phyloP scores from a whole-genome alignment of 768 basidiomycete species.

The Kwoniella heveanensis region DNA sequence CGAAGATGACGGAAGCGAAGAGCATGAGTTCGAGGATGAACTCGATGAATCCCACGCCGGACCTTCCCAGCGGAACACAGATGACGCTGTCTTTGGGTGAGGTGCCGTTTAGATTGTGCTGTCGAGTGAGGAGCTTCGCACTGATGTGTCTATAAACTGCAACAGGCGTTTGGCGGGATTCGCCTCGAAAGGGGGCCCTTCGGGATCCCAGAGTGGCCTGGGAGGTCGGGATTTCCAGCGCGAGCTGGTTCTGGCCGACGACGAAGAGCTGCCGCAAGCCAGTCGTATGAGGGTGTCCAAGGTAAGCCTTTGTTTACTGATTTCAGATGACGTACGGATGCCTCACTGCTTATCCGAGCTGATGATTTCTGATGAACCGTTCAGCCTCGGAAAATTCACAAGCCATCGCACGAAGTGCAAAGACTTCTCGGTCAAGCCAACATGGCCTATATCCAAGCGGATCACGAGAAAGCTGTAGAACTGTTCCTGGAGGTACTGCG shows the following conservation, averaged over 20 bases:
- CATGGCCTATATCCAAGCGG: slow-evolving; percentile 74
- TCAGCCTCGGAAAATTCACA: slow-evolving; percentile 52
- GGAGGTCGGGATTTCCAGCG: slow-evolving; percentile 22
- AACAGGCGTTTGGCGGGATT: slow-evolving; percentile 26
- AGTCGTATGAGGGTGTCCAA: slow-evolving; percentile 12
- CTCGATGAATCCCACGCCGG: slow-evolving; percentile 15
- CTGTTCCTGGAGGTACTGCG: slow-evolving; percentile 90
- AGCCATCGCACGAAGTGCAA: slow-evolving; percentile 58
- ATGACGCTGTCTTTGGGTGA: slow-evolving; percentile 27
- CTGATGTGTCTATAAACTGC: too few species aligned
- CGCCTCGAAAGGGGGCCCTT: slow-evolving; percentile 7
- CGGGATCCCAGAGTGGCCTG: slow-evolving; percentile 1
- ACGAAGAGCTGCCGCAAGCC: slow-evolving; percentile 24
- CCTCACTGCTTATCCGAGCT: too few species aligned
- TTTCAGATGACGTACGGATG: too few species aligned
- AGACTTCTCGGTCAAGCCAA: slow-evolving; percentile 79
- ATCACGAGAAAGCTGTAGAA: slow-evolving; percentile 69
- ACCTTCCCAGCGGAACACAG: slow-evolving; percentile 13
- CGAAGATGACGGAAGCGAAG: slow-evolving; percentile 7
- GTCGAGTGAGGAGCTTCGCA: background rate
- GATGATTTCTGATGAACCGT: background rate
- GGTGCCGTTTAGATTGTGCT: background rate
- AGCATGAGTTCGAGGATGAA: slow-evolving; percentile 7
- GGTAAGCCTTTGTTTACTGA: slow-evolving; percentile 5
- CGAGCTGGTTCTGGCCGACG: slow-evolving; percentile 20